Conservation (phyloP, 2,329 filamentous ascomycete genomes). For the Alternaria angustiovoidea region DNA sequence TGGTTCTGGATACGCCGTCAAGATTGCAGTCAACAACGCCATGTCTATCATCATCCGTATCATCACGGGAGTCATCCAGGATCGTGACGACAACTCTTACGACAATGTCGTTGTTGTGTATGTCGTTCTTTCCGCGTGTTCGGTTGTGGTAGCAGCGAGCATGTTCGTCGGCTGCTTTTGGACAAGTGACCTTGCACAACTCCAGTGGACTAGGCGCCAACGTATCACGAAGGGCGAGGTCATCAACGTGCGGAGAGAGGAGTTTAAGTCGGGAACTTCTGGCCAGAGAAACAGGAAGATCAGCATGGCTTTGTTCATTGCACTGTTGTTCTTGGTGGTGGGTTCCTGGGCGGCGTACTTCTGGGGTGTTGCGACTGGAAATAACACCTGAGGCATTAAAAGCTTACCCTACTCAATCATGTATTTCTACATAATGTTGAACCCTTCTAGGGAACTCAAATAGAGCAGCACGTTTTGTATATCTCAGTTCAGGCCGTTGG, state of each 20-base stretch:
- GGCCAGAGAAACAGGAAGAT: constrained; percentile 49
- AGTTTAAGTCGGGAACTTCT: constrained; percentile 46
- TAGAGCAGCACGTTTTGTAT: no score
- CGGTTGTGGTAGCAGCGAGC: constrained; percentile 56
- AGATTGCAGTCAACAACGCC: constrained; percentile 69
- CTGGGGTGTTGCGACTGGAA: constrained; percentile 66
- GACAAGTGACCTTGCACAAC: constrained; percentile 55
- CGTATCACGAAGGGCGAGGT: constrained; percentile 57
- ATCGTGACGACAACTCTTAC: constrained; percentile 65
- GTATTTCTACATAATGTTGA: neutral
- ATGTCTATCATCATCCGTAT: constrained; percentile 69
- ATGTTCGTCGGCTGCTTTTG: constrained; percentile 53
- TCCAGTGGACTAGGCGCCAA: constrained; percentile 68
- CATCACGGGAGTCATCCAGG: constrained; percentile 66
- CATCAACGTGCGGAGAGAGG: constrained; percentile 55
- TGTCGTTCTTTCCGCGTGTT: constrained; percentile 60
- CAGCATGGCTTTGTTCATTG: constrained; percentile 55
- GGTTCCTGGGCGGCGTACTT: constrained; percentile 67
- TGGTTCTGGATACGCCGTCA: constrained; percentile 67
- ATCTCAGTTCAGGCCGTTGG: neutral
- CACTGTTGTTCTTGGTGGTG: constrained; percentile 57
- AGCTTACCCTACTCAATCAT: neutral
- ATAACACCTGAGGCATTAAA: constrained; percentile 32
- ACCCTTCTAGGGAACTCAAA: no score
- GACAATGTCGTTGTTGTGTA: constrained; percentile 65